phyloP scores from a whole-genome alignment of 495 filamentous ascomycete genomes.

The Aspergillus homomorphus region DNA sequence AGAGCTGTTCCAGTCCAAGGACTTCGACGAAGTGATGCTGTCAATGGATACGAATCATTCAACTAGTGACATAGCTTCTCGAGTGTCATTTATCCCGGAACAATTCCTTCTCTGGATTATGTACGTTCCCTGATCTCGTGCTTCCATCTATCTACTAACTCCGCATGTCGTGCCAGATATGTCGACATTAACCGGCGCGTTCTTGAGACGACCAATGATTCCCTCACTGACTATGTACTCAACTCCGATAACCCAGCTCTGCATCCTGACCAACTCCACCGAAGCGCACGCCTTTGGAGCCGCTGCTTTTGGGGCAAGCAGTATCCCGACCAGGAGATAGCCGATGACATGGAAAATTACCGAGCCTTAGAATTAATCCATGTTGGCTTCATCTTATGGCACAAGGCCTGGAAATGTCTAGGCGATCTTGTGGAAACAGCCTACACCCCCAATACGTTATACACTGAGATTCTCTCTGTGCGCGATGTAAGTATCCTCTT shows the following conservation, averaged over 20 bases:
- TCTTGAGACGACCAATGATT: constrained; percentile 33
- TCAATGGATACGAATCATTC: constrained; percentile 19
- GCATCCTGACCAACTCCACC: constrained; percentile 39
- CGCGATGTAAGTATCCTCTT: constrained; percentile 30
- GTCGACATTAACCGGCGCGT: constrained; percentile 37
- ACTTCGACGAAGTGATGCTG: constrained; percentile 35
- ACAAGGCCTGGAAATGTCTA: constrained; percentile 39
- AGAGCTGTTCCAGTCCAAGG: constrained; percentile 34
- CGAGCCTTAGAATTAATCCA: constrained; percentile 40
- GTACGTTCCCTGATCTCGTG: constrained; percentile 18
- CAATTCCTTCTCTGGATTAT: constrained; percentile 42
- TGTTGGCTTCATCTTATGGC: constrained; percentile 31
- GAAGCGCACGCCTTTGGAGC: constrained; percentile 41
- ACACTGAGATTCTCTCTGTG: constrained; percentile 31
- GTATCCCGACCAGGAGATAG: constrained; percentile 46
- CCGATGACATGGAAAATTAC: constrained; percentile 51
- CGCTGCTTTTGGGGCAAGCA: constrained; percentile 43
- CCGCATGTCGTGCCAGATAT: constrained; percentile 28
- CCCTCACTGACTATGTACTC: constrained; percentile 37
- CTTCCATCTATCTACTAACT: background rate
- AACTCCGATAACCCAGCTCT: constrained; percentile 36
- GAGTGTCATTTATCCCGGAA: constrained; percentile 39
- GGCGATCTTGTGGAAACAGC: constrained; percentile 26
- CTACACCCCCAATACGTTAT: constrained; percentile 32
- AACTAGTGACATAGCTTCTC: constrained; percentile 13